These are phyloP conservation scores for Aureobasidium namibiae DNA, from an alignment of 2,329 filamentous ascomycete species.

Conservation along the genomic window DNA sequence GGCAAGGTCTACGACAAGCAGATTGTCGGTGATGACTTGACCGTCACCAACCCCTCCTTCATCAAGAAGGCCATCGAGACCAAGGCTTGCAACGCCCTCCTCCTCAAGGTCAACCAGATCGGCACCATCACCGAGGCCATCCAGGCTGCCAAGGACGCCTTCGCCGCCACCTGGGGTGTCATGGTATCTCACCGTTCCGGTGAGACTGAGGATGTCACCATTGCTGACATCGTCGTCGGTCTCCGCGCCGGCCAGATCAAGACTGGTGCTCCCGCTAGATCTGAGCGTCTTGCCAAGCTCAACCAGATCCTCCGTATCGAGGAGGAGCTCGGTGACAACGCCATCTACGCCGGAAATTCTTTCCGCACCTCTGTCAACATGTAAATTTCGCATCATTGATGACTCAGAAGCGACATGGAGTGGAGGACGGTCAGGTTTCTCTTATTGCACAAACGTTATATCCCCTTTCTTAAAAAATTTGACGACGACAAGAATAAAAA, in stretches of 20 bases:
- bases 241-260: conserved; percentile 97
- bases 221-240: conserved; percentile 95
- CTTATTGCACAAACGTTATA: conserved; percentile 7
- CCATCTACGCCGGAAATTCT: conserved; percentile 81
- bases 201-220: conserved; percentile 99
- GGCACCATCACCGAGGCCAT: conserved; percentile 98
- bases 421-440: background rate
- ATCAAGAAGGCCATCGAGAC: conserved; percentile 99
- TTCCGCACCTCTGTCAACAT: conserved; percentile 89
- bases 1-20: conserved; percentile 98
- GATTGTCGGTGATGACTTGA: conserved; percentile 97
- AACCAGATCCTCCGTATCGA: conserved; percentile 99
- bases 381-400: conserved; percentile 43
- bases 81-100: conserved; percentile 95
- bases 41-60: conserved; percentile 95
- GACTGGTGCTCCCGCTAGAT: conserved; percentile 91
- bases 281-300: conserved; percentile 97
- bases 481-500: conserved; percentile 11
- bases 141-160: conserved; percentile 98
- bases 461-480: conserved; percentile 10
- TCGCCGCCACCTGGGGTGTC: conserved; percentile 91
- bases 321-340: conserved; percentile 86
- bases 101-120: conserved; percentile 99
- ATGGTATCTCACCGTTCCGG: conserved; percentile 99
- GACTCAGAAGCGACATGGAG: background rate